A percentile compares a stretch with the other conserved stretches of the same genome.
Evolutionary conservation across 169 alveolate species (phyloP).

Genomic region (Toxoplasma gondii): DNA sequence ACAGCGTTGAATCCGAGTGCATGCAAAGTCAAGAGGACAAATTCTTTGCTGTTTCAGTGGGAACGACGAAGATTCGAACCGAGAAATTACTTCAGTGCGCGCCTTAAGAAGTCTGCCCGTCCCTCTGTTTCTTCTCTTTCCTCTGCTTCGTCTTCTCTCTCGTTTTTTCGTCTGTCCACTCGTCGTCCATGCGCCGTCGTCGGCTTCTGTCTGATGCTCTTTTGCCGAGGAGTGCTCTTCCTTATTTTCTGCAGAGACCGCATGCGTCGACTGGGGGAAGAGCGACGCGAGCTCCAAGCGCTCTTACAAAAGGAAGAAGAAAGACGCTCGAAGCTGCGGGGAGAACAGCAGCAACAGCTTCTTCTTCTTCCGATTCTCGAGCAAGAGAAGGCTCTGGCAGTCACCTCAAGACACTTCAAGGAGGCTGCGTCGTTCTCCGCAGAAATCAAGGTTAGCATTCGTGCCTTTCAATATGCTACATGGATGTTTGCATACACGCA

Average conservation of each 20-base stretch:
- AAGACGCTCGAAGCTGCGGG: neutral
- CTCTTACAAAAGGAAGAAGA: neutral
- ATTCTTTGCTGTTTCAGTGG: no score
- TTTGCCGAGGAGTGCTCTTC: neutral
- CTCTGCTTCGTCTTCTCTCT: neutral
- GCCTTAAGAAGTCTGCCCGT: neutral
- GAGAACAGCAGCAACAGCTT: conserved; percentile 35
- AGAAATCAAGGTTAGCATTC: conserved; percentile 33
- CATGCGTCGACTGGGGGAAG: neutral
- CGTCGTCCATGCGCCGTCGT: no score
- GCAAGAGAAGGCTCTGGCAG: conserved; percentile 29
- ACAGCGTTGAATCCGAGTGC: no score
- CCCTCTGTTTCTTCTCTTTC: neutral
- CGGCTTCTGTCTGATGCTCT: neutral
- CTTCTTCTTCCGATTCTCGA: conserved; percentile 16
- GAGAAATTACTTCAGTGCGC: no score
- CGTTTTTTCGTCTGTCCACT: neutral
- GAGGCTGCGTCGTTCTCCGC: conserved; percentile 33
- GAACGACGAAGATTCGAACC: no score
- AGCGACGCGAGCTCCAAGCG: neutral
- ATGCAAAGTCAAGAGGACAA: no score
- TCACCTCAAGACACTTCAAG: conserved; percentile 19
- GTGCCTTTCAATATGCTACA: neutral
- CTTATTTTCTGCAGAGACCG: neutral
- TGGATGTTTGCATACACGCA: neutral